Evolutionary conservation across 2,329 filamentous ascomycete genomes (phyloP), one percentile per base, ranked within the genome.

Genomic region (Pseudogymnoascus destructans): DNA sequence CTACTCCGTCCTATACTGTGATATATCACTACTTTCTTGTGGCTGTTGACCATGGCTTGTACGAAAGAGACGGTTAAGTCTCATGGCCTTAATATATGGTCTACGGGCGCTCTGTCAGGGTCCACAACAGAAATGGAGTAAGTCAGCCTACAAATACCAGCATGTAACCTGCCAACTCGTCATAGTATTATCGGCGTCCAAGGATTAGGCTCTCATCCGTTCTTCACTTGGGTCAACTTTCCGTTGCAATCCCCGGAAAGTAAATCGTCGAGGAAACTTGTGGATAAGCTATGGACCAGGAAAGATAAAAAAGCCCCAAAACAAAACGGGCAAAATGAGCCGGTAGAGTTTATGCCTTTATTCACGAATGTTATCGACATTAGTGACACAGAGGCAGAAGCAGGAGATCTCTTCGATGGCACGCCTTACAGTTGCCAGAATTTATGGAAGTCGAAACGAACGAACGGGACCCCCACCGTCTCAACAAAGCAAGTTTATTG

Each of bases 401-500:
- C 61, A 10, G 8, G 59, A 49, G 4, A 17, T 10, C 42, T 64
- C 8, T 58, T 15, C 33, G 19, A 55, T 62, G 62, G 61, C 63
- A 66, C 27, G 23, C 65, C 8, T 61, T 52, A 19, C 52, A 42
- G 15, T 60, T 68, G 17, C 64, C 62, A 11, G 38, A 54, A 5
- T 57, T 66, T 11, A 58, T 66, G 52, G 58, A 59, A 15, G 27
- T 25, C 19, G 59, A 64, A 23, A 56, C 49, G 1, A 61, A 68
- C 8, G 59, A 63, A 57, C 70, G 66, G 66, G 67, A 70, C 21
- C 46, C 60, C 35, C 65, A 63, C 56, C 66, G 65, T 59, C 59
- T 66, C 25, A 64, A 60, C 1, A 61, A 68, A 58, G 68, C 69
- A 13, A 61, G 61, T 30, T 58, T 60, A 61, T 32, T 64, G 11